phyloP scores from a whole-genome alignment of 257 asterid genomes.

The Solanum etuberosum region DNA sequence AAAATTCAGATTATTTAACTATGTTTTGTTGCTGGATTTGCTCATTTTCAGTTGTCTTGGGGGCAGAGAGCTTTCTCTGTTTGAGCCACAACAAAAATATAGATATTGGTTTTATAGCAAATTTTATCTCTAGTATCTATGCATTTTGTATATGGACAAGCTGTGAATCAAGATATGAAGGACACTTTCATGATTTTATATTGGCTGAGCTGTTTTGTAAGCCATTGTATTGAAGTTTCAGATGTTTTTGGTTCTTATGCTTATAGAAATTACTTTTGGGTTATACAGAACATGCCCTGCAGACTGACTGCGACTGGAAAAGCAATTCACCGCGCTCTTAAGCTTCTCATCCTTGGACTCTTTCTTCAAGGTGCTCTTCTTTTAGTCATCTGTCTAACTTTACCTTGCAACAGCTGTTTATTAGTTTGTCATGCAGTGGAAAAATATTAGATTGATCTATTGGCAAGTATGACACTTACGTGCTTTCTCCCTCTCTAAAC shows the following conservation, averaged over 20 bases:
- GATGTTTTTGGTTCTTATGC: background rate
- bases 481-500: background rate
- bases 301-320: slow-evolving; percentile 37
- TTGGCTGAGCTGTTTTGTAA: background rate
- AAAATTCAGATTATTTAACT: background rate
- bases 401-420: background rate
- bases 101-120: background rate
- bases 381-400: background rate
- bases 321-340: slow-evolving; percentile 32
- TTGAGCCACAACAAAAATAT: background rate
- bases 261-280: slow-evolving; percentile 3
- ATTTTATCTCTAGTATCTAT: background rate
- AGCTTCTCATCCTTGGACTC: slow-evolving; percentile 44
- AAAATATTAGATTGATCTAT: background rate
- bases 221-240: background rate
- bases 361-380: slow-evolving; percentile 50
- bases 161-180: background rate
- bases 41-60: background rate
- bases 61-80: background rate
- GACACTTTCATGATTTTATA: background rate
- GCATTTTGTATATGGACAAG: background rate
- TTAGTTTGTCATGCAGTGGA: background rate
- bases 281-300: slow-evolving; percentile 33
- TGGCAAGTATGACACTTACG: background rate
- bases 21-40: background rate